Percentiles rank a stretch among this genome's conserved stretches.
These are phyloP conservation scores for Vanrija humicola DNA, from an alignment of 1,284 basidiomycete species.

Conservation along the genomic window DNA sequence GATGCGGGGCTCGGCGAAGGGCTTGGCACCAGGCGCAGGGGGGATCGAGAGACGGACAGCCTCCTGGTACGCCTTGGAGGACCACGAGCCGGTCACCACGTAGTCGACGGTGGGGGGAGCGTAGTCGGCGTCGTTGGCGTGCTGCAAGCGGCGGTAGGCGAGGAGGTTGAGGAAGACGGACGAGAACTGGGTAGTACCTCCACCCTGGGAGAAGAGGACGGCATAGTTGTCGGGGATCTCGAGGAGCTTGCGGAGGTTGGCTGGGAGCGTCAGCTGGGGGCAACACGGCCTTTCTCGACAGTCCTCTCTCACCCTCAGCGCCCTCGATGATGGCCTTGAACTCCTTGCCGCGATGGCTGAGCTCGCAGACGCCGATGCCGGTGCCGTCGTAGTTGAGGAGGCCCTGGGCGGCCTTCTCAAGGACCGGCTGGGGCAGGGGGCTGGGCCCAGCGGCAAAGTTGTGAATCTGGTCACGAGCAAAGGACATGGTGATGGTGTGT, in stretches of 20 bases:
- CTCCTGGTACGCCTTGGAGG: constrained; percentile 77
- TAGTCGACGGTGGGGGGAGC: constrained; percentile 64
- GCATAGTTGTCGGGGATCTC: constrained; percentile 76
- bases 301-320: constrained; percentile 54
- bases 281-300: too few species aligned
- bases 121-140: constrained; percentile 54
- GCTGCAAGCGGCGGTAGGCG: constrained; percentile 55
- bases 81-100: constrained; percentile 87
- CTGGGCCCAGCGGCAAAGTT: constrained; percentile 94
- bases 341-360: constrained; percentile 86
- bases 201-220: constrained; percentile 87
- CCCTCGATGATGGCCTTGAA: constrained; percentile 68
- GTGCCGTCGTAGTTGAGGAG: constrained; percentile 81
- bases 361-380: constrained; percentile 89
- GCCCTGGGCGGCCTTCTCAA: constrained; percentile 67
- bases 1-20: constrained; percentile 59
- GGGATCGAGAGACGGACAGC: constrained; percentile 61
- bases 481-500: constrained; percentile 2
- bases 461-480: constrained; percentile 55
- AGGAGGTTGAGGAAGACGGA: constrained; percentile 84
- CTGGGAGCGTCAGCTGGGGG: constrained; percentile 18
- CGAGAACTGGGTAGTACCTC: constrained; percentile 84
- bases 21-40: constrained; percentile 32
- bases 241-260: constrained; percentile 68
- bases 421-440: constrained; percentile 73